A percentile compares a stretch with the other conserved stretches of the same genome.
These are phyloP conservation scores for Strobilomyces dryophilus DNA, from an alignment of 768 basidiomycete species.

Conservation along the genomic window DNA sequence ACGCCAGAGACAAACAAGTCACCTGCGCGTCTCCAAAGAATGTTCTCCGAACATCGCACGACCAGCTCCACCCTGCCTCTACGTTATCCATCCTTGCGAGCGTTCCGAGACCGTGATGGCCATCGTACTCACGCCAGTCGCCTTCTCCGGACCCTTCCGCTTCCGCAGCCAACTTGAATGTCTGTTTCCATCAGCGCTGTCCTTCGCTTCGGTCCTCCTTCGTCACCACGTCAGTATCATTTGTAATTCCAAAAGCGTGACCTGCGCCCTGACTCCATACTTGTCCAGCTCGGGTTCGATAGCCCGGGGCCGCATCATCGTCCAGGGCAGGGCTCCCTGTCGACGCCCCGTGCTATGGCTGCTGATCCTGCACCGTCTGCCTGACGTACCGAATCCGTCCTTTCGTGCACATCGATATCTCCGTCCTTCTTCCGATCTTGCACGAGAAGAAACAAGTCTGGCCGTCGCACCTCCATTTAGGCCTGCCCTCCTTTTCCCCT, in stretches of 20 bases:
- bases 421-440: background rate
- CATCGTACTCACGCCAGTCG: background rate
- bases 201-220: background rate
- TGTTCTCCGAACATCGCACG: slow-evolving; percentile 1
- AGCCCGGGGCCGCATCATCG: background rate
- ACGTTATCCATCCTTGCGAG: background rate
- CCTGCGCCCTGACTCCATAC: background rate
- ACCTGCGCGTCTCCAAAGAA: no score
- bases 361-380: no score
- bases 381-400: background rate
- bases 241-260: slow-evolving; percentile 6
- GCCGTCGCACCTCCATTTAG: background rate
- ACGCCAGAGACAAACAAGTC: no score
- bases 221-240: background rate
- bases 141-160: slow-evolving; percentile 3
- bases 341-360: background rate
- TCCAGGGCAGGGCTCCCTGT: background rate
- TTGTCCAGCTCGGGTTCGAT: background rate
- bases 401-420: background rate
- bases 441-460: background rate
- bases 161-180: slow-evolving; percentile 1
- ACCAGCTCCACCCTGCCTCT: background rate
- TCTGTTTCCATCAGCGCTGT: background rate
- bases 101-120: no score
- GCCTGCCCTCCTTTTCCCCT: background rate